phyloP scores from a whole-genome alignment of 2,329 filamentous ascomycete species.

The Didymella sp. region DNA sequence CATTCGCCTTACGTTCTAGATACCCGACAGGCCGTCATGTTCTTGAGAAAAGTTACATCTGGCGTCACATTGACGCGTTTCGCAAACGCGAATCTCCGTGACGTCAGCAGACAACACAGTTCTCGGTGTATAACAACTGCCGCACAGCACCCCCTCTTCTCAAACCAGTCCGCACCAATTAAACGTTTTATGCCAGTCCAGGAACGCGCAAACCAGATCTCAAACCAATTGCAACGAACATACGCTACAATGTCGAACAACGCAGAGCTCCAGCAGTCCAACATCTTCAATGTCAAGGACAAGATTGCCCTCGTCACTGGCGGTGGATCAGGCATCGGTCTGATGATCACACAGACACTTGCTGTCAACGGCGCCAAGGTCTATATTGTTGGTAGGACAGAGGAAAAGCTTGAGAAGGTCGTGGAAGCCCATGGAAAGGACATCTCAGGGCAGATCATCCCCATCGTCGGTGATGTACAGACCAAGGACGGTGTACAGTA shows the following conservation, averaged over 20 bases:
- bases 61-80: conserved; percentile 33
- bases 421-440: conserved; percentile 53
- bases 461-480: conserved; percentile 54
- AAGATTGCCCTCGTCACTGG: conserved; percentile 53
- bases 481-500: conserved; percentile 54
- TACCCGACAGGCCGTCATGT: conserved; percentile 8
- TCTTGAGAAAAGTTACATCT: neutral
- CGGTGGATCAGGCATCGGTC: conserved; percentile 56
- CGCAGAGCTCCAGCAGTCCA: conserved; percentile 40
- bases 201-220: conserved; percentile 22
- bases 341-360: conserved; percentile 57
- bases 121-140: conserved; percentile 26
- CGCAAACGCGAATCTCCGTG: conserved; percentile 25
- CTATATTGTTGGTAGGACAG: conserved; percentile 57
- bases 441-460: conserved; percentile 56
- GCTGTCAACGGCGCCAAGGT: conserved; percentile 57
- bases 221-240: conserved; percentile 23
- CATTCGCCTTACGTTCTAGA: conserved; percentile 2
- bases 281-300: conserved; percentile 50
- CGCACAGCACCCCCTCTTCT: conserved; percentile 11
- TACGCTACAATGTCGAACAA: conserved; percentile 46
- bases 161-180: neutral
- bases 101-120: conserved; percentile 32
- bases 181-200: conserved; percentile 19
- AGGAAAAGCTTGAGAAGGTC: conserved; percentile 58